Percentiles rank a stretch among this genome's conserved stretches.
phyloP scores from a whole-genome alignment of 2,329 filamentous ascomycete genomes.

The Onygenales sp. region DNA sequence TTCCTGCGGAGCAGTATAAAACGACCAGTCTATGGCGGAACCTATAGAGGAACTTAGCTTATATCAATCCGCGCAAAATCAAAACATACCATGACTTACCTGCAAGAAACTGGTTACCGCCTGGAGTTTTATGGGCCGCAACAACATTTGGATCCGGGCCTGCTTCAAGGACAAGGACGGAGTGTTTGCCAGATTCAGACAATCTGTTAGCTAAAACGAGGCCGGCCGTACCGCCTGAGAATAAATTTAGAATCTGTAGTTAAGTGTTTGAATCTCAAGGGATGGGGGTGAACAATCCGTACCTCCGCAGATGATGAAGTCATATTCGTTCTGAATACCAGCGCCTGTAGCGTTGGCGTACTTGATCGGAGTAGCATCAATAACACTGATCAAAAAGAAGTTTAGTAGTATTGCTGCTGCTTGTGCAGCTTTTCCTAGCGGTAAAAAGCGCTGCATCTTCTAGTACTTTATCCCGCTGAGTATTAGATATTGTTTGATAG shows the following conservation, averaged over 20 bases:
- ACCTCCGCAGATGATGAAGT: conserved; percentile 15
- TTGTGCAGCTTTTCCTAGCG: not conserved
- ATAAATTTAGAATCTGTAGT: not conserved
- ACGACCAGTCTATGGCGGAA: conserved; percentile 22
- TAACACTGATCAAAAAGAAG: not conserved
- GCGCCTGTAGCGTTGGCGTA: not conserved
- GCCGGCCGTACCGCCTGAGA: conserved; percentile 17
- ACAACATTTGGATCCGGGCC: conserved; percentile 15
- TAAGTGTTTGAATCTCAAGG: not conserved
- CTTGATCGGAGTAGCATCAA: not conserved
- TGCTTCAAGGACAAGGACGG: conserved; percentile 14
- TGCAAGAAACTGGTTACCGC: conserved; percentile 20
- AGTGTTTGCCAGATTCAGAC: conserved; percentile 10
- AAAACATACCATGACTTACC: conserved; percentile 5
- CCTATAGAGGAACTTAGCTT: conserved; percentile 3
- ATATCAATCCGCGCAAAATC: not conserved
- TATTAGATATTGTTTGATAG: too few species aligned
- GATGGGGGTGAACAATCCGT: not conserved
- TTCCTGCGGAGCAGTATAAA: conserved; percentile 13
- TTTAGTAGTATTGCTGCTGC: not conserved
- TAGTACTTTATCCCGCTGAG: too few species aligned
- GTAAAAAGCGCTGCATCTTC: not conserved
- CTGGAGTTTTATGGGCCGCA: conserved; percentile 18
- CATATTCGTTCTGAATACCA: conserved; percentile 4
- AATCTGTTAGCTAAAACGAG: conserved; percentile 16